Percentiles rank a stretch among this genome's conserved stretches.
These are phyloP conservation scores for Papilionanthe hybrid DNA, from an alignment of 116 monocot species.

Conservation along the genomic window DNA sequence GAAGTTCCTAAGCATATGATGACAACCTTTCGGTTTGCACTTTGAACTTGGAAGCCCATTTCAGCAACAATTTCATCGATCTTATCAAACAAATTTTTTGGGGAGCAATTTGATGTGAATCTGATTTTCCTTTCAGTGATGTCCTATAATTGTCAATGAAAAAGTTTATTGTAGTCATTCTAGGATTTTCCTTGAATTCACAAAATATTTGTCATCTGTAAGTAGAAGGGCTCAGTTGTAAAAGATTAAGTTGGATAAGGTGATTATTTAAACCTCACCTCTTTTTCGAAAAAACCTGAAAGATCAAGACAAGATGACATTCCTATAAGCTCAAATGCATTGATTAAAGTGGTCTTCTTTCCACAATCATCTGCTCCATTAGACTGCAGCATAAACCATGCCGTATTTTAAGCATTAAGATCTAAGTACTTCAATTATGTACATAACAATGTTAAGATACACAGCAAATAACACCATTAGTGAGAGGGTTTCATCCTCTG, in stretches of 20 bases:
- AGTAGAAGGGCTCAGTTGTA: no score
- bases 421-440: not conserved
- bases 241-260: not conserved
- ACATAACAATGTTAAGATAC: not conserved
- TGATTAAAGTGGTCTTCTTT: slow-evolving; percentile 38
- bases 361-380: slow-evolving; percentile 16
- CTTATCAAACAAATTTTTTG: slow-evolving; percentile 61
- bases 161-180: not conserved
- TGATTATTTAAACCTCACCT: slow-evolving; percentile 31
- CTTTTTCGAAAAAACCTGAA: slow-evolving; percentile 93
- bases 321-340: slow-evolving; percentile 91
- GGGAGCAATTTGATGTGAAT: slow-evolving; percentile 68
- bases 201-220: no score
- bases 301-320: slow-evolving; percentile 96
- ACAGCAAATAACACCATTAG: slow-evolving; percentile 37
- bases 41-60: slow-evolving; percentile 80
- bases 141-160: slow-evolving; percentile 34
- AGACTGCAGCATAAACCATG: slow-evolving; percentile 14
- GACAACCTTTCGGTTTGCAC: slow-evolving; percentile 56
- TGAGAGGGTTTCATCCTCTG: slow-evolving; percentile 21
- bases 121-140: slow-evolving; percentile 73
- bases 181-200: no score
- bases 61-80: slow-evolving; percentile 53
- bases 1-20: not conserved
- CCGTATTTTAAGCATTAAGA: not conserved